Conservation (phyloP, 352 stramenopile species). For the Pythium aquatile region DNA sequence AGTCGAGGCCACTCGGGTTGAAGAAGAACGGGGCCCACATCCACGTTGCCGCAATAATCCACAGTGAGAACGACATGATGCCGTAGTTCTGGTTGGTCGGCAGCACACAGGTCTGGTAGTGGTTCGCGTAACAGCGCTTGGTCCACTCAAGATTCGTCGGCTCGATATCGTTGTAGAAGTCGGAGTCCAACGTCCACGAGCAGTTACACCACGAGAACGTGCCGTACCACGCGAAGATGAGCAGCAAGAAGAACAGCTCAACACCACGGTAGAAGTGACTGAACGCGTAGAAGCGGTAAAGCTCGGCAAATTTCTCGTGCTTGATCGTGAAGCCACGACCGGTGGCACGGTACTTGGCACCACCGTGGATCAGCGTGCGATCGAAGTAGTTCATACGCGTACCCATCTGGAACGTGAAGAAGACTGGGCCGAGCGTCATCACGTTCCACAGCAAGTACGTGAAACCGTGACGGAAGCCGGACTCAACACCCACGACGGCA, state of each 20-base stretch:
- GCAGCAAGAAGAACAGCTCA: constrained; percentile 87
- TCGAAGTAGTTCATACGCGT: constrained; percentile 99
- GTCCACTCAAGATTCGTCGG: constrained; percentile 76
- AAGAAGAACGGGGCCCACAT: constrained; percentile 91
- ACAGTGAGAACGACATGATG: constrained; percentile 96
- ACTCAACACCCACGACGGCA: constrained; percentile 96
- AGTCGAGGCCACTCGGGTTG: constrained; percentile 97
- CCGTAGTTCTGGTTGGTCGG: constrained; percentile 97
- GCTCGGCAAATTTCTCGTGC: constrained; percentile 97
- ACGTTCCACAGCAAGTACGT: constrained; percentile 94
- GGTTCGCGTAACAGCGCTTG: constrained; percentile 71
- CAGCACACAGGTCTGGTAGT: constrained; percentile 90
- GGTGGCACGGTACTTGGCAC: constrained; percentile 97
- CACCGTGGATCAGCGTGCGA: constrained; percentile 96
- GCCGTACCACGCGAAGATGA: constrained; percentile 89
- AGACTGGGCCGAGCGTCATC: constrained; percentile 96
- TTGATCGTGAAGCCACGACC: constrained; percentile 99
- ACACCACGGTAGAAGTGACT: constrained; percentile 98
- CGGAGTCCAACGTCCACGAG: constrained; percentile 65
- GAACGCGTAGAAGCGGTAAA: constrained; percentile 97
- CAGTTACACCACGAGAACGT: constrained; percentile 93
- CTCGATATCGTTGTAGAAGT: constrained; percentile 77
- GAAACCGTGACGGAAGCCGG: constrained; percentile 93
- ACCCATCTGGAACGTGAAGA: constrained; percentile 99
- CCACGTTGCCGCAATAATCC: constrained; percentile 91